Percentiles rank a stretch among this genome's conserved stretches.
Conservation (phyloP, 805 yeast genomes). For the Candida broadrunensis region DNA sequence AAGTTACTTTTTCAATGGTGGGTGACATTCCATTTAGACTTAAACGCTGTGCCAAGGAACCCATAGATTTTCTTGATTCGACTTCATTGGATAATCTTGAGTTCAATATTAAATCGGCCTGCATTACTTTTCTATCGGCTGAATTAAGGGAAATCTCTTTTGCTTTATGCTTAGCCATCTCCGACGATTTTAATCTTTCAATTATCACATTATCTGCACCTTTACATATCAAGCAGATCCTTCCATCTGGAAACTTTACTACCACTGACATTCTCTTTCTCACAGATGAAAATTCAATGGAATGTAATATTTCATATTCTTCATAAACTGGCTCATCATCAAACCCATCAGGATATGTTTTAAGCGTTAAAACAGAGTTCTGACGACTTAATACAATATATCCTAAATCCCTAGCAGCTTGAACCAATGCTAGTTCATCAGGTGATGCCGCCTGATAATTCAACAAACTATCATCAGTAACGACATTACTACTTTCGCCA, state of each 20-base stretch:
- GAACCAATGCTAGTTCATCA: conserved; percentile 89
- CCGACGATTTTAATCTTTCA: conserved; percentile 61
- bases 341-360: conserved; percentile 83
- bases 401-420: conserved; percentile 95
- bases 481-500: conserved; percentile 5
- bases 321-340: conserved; percentile 62
- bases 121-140: conserved; percentile 63
- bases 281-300: conserved; percentile 79
- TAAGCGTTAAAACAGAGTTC: conserved; percentile 56
- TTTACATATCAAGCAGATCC: conserved; percentile 78
- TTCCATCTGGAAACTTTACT: conserved; percentile 70
- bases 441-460: conserved; percentile 92
- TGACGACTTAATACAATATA: conserved; percentile 74
- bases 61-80: conserved; percentile 27
- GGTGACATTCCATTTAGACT: conserved; percentile 10
- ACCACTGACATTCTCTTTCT: conserved; percentile 95
- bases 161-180: conserved; percentile 61
- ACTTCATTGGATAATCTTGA: conserved; percentile 42
- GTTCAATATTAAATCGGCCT: conserved; percentile 71
- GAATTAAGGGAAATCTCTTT: conserved; percentile 59
- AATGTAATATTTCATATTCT: conserved; percentile 70
- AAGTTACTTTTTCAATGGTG: conserved; percentile 19
- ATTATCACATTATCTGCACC: conserved; percentile 94
- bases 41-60: conserved; percentile 29
- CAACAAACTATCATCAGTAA: conserved; percentile 8